phyloP scores from a whole-genome alignment of 164 flowering plant species.

The Vitis riparia region DNA sequence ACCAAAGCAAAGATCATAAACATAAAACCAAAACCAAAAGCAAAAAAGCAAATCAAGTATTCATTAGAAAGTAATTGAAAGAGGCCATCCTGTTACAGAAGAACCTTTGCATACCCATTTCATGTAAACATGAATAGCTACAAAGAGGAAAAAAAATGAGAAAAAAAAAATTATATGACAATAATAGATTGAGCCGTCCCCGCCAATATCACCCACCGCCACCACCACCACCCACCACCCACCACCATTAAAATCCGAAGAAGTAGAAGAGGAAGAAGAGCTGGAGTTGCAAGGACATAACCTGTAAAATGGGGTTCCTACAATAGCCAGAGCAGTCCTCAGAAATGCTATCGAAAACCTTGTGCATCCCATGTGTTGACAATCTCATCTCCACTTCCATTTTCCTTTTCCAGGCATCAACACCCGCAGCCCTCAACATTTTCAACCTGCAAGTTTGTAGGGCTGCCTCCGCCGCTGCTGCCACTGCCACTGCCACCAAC shows the following conservation, averaged over 20 bases:
- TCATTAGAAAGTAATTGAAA: background rate
- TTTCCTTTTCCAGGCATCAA: background rate
- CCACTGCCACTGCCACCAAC: background rate
- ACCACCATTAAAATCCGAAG: conserved; percentile 19
- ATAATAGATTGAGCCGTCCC: conserved; percentile 35
- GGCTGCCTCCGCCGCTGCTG: background rate
- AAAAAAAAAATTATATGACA: conserved; percentile 3
- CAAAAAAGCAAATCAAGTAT: background rate
- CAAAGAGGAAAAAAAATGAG: background rate
- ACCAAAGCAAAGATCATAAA: background rate
- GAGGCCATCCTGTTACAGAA: background rate
- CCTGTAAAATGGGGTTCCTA: conserved; percentile 7
- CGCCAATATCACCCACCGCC: conserved; percentile 37
- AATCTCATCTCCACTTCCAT: background rate
- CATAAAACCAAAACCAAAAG: background rate
- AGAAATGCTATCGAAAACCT: background rate
- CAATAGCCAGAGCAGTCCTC: background rate
- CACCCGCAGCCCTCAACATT: conserved; percentile 1
- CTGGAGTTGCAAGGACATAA: conserved; percentile 1
- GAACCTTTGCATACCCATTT: conserved; percentile 1
- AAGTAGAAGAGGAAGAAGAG: conserved; percentile 10
- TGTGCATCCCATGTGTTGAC: background rate
- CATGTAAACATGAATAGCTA: conserved; percentile 9
- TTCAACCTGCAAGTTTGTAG: background rate
- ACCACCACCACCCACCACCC: conserved; percentile 5